Evolutionary conservation across 2,329 filamentous ascomycete species (phyloP).

Genomic region (Paracamarosporium sp.): DNA sequence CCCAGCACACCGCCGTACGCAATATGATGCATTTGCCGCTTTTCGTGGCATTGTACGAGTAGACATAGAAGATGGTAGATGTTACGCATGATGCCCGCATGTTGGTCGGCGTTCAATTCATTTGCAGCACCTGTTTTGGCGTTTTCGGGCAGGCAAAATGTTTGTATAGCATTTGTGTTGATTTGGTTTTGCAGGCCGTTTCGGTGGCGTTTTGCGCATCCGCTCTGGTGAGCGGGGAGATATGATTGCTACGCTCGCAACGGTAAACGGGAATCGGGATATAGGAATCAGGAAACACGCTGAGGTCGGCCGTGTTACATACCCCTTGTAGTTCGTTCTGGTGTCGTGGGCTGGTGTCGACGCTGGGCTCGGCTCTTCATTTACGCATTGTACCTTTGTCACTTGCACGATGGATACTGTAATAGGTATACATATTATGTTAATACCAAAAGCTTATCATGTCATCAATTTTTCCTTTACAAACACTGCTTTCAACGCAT

Average conservation of each 20-base stretch:
- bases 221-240: no score
- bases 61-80: not conserved
- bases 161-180: not conserved
- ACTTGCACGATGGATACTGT: no score
- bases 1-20: slow-evolving; percentile 12
- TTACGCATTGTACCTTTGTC: no score
- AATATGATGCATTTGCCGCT: slow-evolving; percentile 7
- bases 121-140: not conserved
- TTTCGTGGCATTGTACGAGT: not conserved
- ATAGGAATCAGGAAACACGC: not conserved
- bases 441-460: no score
- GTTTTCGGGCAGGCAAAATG: not conserved
- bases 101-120: not conserved
- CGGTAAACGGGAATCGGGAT: not conserved
- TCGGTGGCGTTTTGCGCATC: no score
- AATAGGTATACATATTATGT: no score
- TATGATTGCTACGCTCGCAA: no score
- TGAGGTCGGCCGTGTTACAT: not conserved
- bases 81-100: not conserved
- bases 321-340: not conserved
- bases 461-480: no score
- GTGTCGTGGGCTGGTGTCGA: not conserved
- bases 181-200: no score
- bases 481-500: no score
- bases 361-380: no score